phyloP scores from a whole-genome alignment of 169 alveolate genomes.

The Plasmodium reichenowi region DNA sequence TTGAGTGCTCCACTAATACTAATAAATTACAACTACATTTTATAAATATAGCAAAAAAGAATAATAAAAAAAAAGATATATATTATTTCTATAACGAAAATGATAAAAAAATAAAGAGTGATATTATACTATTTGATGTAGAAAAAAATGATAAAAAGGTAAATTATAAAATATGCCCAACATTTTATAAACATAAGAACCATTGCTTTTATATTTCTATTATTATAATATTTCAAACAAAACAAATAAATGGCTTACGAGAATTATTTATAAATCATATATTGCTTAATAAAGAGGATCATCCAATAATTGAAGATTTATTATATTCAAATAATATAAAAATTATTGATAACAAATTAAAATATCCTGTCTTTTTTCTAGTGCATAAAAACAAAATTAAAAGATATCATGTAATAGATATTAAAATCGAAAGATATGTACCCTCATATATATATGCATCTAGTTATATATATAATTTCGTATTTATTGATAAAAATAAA shows the following conservation, averaged over 20 bases:
- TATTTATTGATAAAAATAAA: slow-evolving; percentile 17
- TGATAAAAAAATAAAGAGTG: slow-evolving; percentile 35
- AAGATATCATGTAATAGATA: slow-evolving; percentile 27
- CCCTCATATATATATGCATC: slow-evolving; percentile 44
- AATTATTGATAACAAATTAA: not conserved
- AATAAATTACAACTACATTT: slow-evolving; percentile 21
- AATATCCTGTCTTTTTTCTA: slow-evolving; percentile 1
- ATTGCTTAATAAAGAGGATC: not conserved
- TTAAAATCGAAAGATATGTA: slow-evolving; percentile 7
- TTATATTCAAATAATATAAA: slow-evolving; percentile 24
- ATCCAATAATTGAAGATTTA: slow-evolving; percentile 5
- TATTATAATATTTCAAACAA: slow-evolving; percentile 8
- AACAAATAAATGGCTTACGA: slow-evolving; percentile 2
- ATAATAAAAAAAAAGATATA: not conserved
- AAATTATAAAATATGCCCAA: slow-evolving; percentile 36
- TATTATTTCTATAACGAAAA: slow-evolving; percentile 14
- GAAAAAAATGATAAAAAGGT: slow-evolving; percentile 9
- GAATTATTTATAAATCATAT: slow-evolving; percentile 33
- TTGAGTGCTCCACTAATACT: slow-evolving; percentile 24
- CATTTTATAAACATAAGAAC: not conserved
- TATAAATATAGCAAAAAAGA: not conserved
- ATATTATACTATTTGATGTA: slow-evolving; percentile 3
- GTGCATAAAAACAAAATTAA: slow-evolving; percentile 14
- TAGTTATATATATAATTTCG: slow-evolving; percentile 21
- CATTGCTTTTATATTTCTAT: slow-evolving; percentile 23